These are phyloP conservation scores for Periconia digitata DNA, from an alignment of 2,329 filamentous ascomycete genomes.

Conservation along the genomic window DNA sequence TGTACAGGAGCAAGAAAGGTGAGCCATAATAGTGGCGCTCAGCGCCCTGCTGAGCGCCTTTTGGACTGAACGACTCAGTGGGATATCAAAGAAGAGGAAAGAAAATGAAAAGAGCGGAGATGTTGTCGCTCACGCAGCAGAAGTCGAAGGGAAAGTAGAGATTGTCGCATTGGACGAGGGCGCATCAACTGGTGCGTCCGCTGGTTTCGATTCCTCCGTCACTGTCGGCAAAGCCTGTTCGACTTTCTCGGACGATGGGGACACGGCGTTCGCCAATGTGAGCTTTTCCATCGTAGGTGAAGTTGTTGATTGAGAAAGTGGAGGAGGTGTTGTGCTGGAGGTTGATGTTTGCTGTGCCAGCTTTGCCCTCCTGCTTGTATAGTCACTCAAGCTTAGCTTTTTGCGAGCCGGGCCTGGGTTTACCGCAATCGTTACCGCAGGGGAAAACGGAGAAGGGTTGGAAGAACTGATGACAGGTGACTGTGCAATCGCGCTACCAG, in stretches of 20 bases:
- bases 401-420: slow-evolving; percentile 48
- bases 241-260: slow-evolving; percentile 27
- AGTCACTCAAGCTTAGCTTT: slow-evolving; percentile 56
- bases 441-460: slow-evolving; percentile 37
- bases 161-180: slow-evolving; percentile 13
- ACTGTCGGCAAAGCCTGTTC: slow-evolving; percentile 30
- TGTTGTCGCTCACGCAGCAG: slow-evolving; percentile 21
- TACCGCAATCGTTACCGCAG: slow-evolving; percentile 46
- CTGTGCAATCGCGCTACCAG: slow-evolving; percentile 26
- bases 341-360: slow-evolving; percentile 31
- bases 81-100: slow-evolving; percentile 7
- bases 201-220: slow-evolving; percentile 26
- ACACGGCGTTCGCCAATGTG: slow-evolving; percentile 32
- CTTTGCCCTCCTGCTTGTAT: slow-evolving; percentile 49
- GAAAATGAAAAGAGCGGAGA: slow-evolving; percentile 22
- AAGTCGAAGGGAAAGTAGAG: slow-evolving; percentile 19
- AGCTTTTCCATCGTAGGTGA: slow-evolving; percentile 36
- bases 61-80: background rate
- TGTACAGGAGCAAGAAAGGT: slow-evolving; percentile 26
- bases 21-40: slow-evolving; percentile 7
- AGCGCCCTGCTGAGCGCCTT: slow-evolving; percentile 20
- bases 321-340: slow-evolving; percentile 24
- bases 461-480: slow-evolving; percentile 25
- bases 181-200: slow-evolving; percentile 11
- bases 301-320: slow-evolving; percentile 27